phyloP scores from a whole-genome alignment of 108 stramenopile genomes.

The Pseudonitzschia pungens region DNA sequence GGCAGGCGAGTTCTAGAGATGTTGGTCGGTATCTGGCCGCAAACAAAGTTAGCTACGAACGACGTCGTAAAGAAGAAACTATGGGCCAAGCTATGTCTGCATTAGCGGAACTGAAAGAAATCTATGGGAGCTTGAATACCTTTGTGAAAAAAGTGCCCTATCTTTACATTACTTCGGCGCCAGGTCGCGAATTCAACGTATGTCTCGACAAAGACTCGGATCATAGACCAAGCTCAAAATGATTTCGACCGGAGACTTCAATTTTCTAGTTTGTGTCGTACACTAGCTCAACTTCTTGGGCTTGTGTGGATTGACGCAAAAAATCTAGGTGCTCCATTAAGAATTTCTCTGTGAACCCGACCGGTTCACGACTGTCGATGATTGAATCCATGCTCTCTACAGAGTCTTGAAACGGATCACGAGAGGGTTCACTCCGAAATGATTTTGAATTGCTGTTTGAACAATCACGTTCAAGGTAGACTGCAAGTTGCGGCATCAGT shows the following conservation, averaged over 20 bases:
- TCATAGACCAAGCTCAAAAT: not conserved
- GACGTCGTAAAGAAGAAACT: not conserved
- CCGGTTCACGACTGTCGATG: constrained; percentile 23
- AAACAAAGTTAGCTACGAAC: constrained; percentile 28
- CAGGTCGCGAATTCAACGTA: constrained; percentile 8
- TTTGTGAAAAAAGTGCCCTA: constrained; percentile 23
- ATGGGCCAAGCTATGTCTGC: constrained; percentile 16
- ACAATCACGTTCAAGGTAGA: not conserved
- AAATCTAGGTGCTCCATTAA: constrained; percentile 77
- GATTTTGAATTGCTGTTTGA: not conserved
- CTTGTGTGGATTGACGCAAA: constrained; percentile 39
- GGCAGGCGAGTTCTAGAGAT: constrained; percentile 65
- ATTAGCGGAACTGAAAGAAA: constrained; percentile 39
- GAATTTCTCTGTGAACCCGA: constrained; percentile 35
- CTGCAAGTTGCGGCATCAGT: not conserved
- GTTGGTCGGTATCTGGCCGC: constrained; percentile 67
- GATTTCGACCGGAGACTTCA: not conserved
- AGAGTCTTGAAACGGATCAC: constrained; percentile 36
- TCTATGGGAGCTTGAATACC: constrained; percentile 18
- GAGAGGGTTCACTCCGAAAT: not conserved
- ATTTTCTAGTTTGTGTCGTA: constrained; percentile 16
- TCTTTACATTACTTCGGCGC: not conserved
- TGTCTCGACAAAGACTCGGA: constrained; percentile 7
- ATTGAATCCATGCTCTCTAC: constrained; percentile 41
- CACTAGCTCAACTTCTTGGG: constrained; percentile 40